Evolutionary conservation across 208 protist genomes (phyloP), one percentile per base, ranked within the genome.

Genomic region (Porcisia hertigi): DNA sequence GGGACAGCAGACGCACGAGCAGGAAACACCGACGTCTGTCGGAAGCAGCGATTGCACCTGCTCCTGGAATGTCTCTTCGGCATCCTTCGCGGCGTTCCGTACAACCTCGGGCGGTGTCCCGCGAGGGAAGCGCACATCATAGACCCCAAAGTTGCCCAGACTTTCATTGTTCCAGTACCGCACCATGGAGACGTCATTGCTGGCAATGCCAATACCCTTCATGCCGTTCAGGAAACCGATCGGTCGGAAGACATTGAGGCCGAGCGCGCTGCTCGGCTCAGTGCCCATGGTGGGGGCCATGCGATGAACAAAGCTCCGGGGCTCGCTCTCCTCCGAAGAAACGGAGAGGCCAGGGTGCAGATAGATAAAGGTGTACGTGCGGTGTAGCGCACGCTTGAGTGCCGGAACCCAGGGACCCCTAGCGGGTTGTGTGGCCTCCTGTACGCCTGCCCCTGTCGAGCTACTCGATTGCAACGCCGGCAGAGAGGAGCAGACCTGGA

Each of bases 81-180:
- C 53, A 5, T 86, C 83, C 18, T 49, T 62, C 0, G 82, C 73
- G 47, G 86, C 77, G 25, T 69, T 54, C 25, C 70, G 86, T 2
- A 97, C 57, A 47, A 92, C 86, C 60, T 93, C 83, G 0, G 55
- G 45, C 18, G 93, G 93, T 6, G 86, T 84, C 0, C 93, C 93
- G 43, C 81, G 82, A 1, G 75, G 77, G 76, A 97, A 97, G 34
- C 93, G 91, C 36, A 97, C 77, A 70, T 97, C 91, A 73, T 89
- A 97, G 11, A 90, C 86, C 47, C 93, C 93, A 76, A 88, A 94
- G 83, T 97, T 97, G 53, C 93, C 93, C 14, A 97, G 73, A 39
- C 80, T 91, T 58, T 97, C 89, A 73, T 97, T 97, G 83, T 97
- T 97, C 91, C 93, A 97, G 82, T 95, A 94, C 18, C 90, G 88